Percentiles rank a stretch among this genome's conserved stretches.
Evolutionary conservation across 805 yeast genomes (phyloP).

Genomic region (Osmozyma mogii): DNA sequence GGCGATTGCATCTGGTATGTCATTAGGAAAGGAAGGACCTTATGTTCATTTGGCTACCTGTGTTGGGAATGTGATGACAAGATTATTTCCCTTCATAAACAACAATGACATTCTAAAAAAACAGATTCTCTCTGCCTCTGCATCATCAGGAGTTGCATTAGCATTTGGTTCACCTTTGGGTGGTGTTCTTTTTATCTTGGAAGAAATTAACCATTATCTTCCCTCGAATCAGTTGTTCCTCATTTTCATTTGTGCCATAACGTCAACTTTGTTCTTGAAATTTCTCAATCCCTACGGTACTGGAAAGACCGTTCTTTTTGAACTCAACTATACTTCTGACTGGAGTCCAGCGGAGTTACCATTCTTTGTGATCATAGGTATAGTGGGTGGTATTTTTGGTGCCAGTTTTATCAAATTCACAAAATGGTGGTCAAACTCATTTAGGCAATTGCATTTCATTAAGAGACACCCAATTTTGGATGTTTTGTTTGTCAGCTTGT

Average conservation of each 20-base stretch:
- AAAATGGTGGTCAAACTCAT: constrained; percentile 37
- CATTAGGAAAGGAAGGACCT: constrained; percentile 57
- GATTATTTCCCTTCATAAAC: constrained; percentile 38
- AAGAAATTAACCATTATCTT: constrained; percentile 48
- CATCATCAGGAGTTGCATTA: constrained; percentile 52
- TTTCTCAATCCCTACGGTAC: constrained; percentile 53
- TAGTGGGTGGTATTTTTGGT: constrained; percentile 48
- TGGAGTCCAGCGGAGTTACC: constrained; percentile 44
- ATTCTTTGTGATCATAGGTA: constrained; percentile 40
- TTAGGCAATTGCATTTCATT: constrained; percentile 25
- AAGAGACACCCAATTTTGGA: constrained; percentile 35
- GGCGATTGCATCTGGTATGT: constrained; percentile 50
- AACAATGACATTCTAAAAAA: constrained; percentile 43
- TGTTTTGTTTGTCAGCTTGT: constrained; percentile 34
- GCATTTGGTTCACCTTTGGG: constrained; percentile 58
- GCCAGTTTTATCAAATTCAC: constrained; percentile 41
- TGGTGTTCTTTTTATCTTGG: constrained; percentile 48
- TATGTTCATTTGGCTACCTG: constrained; percentile 53
- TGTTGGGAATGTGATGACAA: constrained; percentile 46
- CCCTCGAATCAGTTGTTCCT: constrained; percentile 48
- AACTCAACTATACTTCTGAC: constrained; percentile 41
- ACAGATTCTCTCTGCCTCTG: constrained; percentile 48
- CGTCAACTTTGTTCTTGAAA: constrained; percentile 43
- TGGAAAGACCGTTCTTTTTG: constrained; percentile 49
- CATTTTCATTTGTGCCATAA: constrained; percentile 48